Evolutionary conservation across 1,284 basidiomycete species (phyloP), one percentile per base, ranked within the genome.

Genomic region (Melampsora larici-populina): DNA sequence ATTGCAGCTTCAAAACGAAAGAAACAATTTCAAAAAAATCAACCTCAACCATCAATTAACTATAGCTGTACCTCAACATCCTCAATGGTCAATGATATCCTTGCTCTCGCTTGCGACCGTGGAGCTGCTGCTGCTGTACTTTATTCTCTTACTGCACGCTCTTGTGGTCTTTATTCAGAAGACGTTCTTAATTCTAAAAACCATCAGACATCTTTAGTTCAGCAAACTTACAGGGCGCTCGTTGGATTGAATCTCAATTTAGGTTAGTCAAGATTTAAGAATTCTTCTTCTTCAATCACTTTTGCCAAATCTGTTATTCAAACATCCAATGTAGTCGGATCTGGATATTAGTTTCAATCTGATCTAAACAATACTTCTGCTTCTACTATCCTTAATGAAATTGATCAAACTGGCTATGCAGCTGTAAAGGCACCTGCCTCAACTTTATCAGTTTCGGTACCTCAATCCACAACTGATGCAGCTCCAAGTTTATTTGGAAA

Each of bases 41-140:
- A n/a, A n/a, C n/a, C n/a, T n/a, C n/a, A n/a, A n/a, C n/a, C n/a
- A n/a, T n/a, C n/a, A n/a, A n/a, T n/a, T n/a, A n/a, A n/a, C n/a
- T n/a, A 26, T 49, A 78, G 75, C 21, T 78, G 75, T 78, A 65
- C 69, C n/a, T 58, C 79, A 15, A 24, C 21, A 66, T 70, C 13
- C 67, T 68, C 64, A 6, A 48, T 70, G 62, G 17, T 17, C 3
- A 31, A 74, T 83, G 92, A 95, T 83, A 88, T 94, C 71, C 93
- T 94, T 83, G 92, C 91, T 0, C 85, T 92, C 55, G 92, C 91
- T 15, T 85, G 87, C 60, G 89, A 90, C 80, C 86, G 88, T 77
- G 93, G 93, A 6, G 93, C 93, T 0, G 88, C 89, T 36, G 90
- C 90, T 62, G 92, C 90, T 43, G 89, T 83, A 60, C 70, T 83